A percentile compares a stretch with the other conserved stretches of the same genome.
Evolutionary conservation across 2,329 filamentous ascomycete genomes (phyloP).

Genomic region (Verticillium longisporum): DNA sequence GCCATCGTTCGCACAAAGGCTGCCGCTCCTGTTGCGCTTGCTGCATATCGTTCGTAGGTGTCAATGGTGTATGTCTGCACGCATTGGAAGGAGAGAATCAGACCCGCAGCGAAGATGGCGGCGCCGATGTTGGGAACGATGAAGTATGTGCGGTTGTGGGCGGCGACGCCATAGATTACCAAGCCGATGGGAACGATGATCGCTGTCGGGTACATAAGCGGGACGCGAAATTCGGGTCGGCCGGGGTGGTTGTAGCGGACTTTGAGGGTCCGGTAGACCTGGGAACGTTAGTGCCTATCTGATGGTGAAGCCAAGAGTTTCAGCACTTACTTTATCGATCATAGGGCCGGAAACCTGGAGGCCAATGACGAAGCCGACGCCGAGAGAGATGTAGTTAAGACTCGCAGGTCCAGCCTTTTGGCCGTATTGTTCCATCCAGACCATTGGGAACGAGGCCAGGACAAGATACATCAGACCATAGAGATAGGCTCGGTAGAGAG

Average conservation of each 20-base stretch:
- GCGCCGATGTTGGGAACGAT: constrained; percentile 53
- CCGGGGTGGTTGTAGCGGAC: constrained; percentile 17
- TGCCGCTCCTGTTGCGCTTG: constrained; percentile 19
- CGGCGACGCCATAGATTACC: constrained; percentile 41
- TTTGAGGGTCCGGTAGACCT: constrained; percentile 21
- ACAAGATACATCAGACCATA: constrained; percentile 50
- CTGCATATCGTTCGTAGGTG: constrained; percentile 11
- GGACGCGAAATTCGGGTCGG: constrained; percentile 25
- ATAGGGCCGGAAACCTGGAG: constrained; percentile 40
- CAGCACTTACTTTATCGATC: constrained; percentile 21
- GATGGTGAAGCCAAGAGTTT: too few relatives aligned
- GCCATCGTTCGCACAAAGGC: constrained; percentile 48
- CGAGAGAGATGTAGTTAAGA: constrained; percentile 46
- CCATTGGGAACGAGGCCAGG: constrained; percentile 43
- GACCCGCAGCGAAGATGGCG: constrained; percentile 34
- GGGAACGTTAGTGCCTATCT: neutral
- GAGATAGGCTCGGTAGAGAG: constrained; percentile 39
- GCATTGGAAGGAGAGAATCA: constrained; percentile 50
- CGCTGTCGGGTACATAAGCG: constrained; percentile 25
- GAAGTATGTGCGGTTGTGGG: constrained; percentile 36
- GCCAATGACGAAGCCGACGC: constrained; percentile 47
- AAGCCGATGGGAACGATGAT: constrained; percentile 39
- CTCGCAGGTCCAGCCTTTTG: constrained; percentile 39
- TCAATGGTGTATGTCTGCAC: constrained; percentile 47
- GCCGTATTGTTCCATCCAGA: constrained; percentile 40